Evolutionary conservation across 768 basidiomycete species (phyloP), one percentile per base, ranked within the genome.

Genomic region (Panaeolus cyanescens): DNA sequence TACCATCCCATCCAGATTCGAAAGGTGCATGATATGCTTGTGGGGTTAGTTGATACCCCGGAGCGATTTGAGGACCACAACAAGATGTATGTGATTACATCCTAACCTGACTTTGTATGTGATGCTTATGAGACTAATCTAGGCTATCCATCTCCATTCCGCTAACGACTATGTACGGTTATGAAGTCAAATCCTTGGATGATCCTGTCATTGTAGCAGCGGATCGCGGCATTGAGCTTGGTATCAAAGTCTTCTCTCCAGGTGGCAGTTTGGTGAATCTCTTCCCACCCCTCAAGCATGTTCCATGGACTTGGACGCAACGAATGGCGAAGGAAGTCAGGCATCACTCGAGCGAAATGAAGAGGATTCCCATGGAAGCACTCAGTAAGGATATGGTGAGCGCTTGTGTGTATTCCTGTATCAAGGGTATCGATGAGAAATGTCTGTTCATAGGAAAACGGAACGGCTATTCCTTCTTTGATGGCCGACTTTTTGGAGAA

Each of bases 1-100:
- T 78, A 75, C 31, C 60, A 69, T 0, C 60, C 61, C 2, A 62
- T 75, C 7, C 75, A 80, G 37, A 59, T 67, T 12, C 55, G 59
- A 50, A 73, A 65, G 53, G 68, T 72, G 1, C 70, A 69, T 22
- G 69, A 68, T 17, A 66, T 80, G 32, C 64, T 75, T 1, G 65
- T 55, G 25, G 70, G 68, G 19, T 55, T 80, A 19, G 39, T 70
- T 4, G 36, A 42, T 3, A n/a, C 42, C 13, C 62, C 62, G 13
- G 53, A 59, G 4, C 22, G 28, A 8, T 39, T 62, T 28, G 45
- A 28, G 13, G 53, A 55, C 28, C 62, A 62, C 32, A 39, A 32
- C 34, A 58, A 54, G 28, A 32, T 62, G 62, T 55, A 50, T 28
- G 57, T 40, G 7, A 34, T 34, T 34, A 34, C 13, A 7, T 34